Evolutionary conservation across 1,284 basidiomycete species (phyloP), one percentile per base, ranked within the genome.

Genomic region (Malassezia brasiliensis): DNA sequence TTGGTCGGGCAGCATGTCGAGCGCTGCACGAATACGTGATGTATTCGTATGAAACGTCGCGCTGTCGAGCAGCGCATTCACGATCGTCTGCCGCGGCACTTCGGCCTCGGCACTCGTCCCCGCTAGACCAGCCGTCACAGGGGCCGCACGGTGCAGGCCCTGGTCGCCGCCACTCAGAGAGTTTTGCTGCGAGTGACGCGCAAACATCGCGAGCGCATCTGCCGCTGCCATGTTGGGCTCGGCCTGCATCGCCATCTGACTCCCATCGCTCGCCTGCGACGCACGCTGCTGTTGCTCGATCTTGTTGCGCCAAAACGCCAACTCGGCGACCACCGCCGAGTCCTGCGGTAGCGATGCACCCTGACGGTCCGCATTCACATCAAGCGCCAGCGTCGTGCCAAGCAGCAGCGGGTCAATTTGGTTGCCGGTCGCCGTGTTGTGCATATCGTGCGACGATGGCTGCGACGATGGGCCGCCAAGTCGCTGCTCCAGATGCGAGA

Each of bases 1-100:
- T 31, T 63, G 61, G 52, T 65, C 64, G 10, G 66, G 66, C 14
- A 68, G 53, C 20, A 63, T 53, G 32, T 65, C 66, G 12, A 68
- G 51, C 46, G 66, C 62, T 28, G 62, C 50, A 28, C 66, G 61
- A 5, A 62, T 59, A 7, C 60, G 53, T 0, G 62, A 46, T 12
- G 61, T 40, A 11, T 47, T 55, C 30, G 55, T 57, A 1, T 56
- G 53, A 22, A 65, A 62, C 5, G 47, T 22, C 1, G 47, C 47
- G n/a, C 28, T 38, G 42, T 59, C 56, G 6, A 59, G 31, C 15
- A 59, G 25, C 9, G 55, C 45, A 37, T 47, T 47, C 20, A 56
- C 49, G n/a, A 56, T 40, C 14, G 19, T 47, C 19, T 46, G 45
- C 12, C 54, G 48, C 22, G 54, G 50, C 37, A 50, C 14, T 9